Evolutionary conservation across 768 basidiomycete species (phyloP).

Genomic region (Lenzites betulinus): DNA sequence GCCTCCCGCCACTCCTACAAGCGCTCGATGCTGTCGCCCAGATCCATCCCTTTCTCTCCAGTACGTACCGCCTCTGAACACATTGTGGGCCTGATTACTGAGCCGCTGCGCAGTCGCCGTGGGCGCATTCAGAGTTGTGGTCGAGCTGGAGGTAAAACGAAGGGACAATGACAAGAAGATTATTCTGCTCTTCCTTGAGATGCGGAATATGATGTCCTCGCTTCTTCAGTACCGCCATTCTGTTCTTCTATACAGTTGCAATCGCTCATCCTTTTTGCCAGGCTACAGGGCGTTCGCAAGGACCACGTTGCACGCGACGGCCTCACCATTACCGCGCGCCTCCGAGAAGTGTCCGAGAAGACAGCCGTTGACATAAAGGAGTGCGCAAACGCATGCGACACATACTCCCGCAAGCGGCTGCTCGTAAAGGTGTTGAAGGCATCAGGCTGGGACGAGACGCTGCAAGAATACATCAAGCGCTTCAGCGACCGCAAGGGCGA

Average conservation of each 20-base stretch:
- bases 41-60: conserved; percentile 31
- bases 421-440: conserved; percentile 33
- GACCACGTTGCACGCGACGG: conserved; percentile 33
- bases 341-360: conserved; percentile 33
- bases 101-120: neutral
- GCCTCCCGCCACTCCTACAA: conserved; percentile 27
- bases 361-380: conserved; percentile 34
- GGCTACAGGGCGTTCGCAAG: conserved; percentile 29
- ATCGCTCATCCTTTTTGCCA: neutral
- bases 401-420: conserved; percentile 34
- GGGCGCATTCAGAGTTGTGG: conserved; percentile 48
- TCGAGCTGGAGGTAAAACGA: conserved; percentile 49
- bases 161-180: conserved; percentile 55
- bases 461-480: conserved; percentile 23
- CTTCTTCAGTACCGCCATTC: conserved; percentile 37
- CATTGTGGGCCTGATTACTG: neutral
- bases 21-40: conserved; percentile 30
- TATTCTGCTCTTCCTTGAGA: conserved; percentile 46
- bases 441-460: conserved; percentile 31
- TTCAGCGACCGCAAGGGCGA: conserved; percentile 32
- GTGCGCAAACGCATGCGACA: conserved; percentile 37
- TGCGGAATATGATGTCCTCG: conserved; percentile 50
- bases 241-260: neutral
- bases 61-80: conserved; percentile 9
- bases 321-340: conserved; percentile 35